phyloP scores from a whole-genome alignment of 345 rosid genomes.

The Salix suchowensis region DNA sequence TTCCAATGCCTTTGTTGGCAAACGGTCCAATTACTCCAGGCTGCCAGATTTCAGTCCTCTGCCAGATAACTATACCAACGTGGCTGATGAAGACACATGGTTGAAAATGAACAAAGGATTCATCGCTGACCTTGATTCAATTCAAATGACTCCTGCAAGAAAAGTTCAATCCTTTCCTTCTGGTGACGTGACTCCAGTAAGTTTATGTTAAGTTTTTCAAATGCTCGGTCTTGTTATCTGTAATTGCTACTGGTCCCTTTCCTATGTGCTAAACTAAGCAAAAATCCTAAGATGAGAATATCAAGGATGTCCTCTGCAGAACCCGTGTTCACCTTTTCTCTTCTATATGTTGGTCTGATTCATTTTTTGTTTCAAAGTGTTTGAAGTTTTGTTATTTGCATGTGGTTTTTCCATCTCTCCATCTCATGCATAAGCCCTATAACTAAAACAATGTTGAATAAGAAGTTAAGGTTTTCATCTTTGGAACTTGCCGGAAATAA shows the following conservation, averaged over 20 bases:
- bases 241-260: not conserved
- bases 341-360: not conserved
- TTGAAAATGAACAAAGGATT: constrained; percentile 84
- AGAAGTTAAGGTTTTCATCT: not conserved
- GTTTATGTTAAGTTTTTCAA: constrained; percentile 24
- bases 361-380: not conserved
- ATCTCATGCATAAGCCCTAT: not conserved
- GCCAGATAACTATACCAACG: constrained; percentile 62
- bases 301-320: not conserved
- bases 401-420: not conserved
- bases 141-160: constrained; percentile 70
- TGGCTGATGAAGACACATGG: constrained; percentile 98
- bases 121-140: constrained; percentile 69
- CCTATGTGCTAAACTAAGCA: not conserved
- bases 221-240: not conserved
- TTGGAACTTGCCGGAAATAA: not conserved
- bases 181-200: constrained; percentile 50
- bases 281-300: not conserved
- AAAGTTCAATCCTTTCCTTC: constrained; percentile 60
- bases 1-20: constrained; percentile 63
- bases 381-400: not conserved
- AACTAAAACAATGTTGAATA: not conserved
- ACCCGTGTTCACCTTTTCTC: not conserved
- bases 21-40: constrained; percentile 59
- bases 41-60: constrained; percentile 74